Evolutionary conservation across 2,329 filamentous ascomycete species (phyloP).

Genomic region (Ophiostoma australiae): DNA sequence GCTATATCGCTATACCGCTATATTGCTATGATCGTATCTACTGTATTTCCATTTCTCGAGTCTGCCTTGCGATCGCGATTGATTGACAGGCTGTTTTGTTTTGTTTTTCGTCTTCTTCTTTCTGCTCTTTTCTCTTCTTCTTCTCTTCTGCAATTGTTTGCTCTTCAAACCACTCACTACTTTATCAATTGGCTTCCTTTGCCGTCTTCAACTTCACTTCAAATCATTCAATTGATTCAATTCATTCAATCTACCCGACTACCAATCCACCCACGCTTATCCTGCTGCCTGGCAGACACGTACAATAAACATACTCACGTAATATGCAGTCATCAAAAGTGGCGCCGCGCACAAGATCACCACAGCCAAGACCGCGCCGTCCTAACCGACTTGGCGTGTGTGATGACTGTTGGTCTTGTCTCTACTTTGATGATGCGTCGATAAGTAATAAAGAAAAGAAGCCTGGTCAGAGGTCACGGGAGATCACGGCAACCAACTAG

Average conservation of each 20-base stretch:
- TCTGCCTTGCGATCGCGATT: constrained; percentile 1
- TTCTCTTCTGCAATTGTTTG: not conserved
- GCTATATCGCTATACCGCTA: not conserved
- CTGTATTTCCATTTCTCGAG: not conserved
- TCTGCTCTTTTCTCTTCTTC: not conserved
- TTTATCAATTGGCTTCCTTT: too few species aligned
- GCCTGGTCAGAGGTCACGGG: too few species aligned
- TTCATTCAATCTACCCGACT: not conserved
- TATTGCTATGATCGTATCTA: not conserved
- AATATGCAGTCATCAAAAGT: constrained; percentile 9
- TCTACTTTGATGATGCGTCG: too few species aligned
- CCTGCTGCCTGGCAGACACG: not conserved
- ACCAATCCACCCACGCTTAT: not conserved
- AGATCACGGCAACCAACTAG: too few species aligned
- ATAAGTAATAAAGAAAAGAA: too few species aligned
- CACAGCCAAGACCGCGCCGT: not conserved
- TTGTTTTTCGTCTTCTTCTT: not conserved
- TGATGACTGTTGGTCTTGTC: too few species aligned
- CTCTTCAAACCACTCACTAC: not conserved
- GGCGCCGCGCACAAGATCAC: not conserved
- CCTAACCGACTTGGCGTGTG: not conserved
- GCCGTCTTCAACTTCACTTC: too few species aligned
- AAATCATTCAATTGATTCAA: too few species aligned
- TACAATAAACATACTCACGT: not conserved
- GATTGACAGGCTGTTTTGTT: not conserved